These are phyloP conservation scores for Rhizopus delemar DNA, from an alignment of 371 early-diverging fungal species.

Conservation along the genomic window DNA sequence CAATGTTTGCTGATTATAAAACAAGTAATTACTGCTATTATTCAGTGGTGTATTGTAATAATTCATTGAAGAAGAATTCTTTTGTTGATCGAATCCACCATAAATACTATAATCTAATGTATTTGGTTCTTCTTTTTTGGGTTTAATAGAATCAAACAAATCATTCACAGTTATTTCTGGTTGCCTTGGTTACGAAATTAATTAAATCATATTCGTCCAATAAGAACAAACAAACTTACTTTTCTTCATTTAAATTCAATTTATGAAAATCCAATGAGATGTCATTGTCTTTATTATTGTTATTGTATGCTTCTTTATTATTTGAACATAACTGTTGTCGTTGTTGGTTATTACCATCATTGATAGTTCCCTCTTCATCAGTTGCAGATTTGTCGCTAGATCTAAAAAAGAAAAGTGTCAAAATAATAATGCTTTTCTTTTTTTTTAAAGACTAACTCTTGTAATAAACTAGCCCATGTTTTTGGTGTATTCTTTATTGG, in stretches of 20 bases:
- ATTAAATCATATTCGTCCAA: too few species aligned
- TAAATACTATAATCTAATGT: not conserved
- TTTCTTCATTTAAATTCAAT: not conserved
- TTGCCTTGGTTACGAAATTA: too few species aligned
- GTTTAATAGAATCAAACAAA: slow-evolving; percentile 21
- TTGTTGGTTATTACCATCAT: slow-evolving; percentile 21
- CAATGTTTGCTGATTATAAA: too few species aligned
- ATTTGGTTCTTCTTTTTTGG: not conserved
- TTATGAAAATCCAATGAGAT: not conserved
- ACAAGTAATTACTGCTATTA: too few species aligned
- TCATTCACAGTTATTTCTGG: not conserved
- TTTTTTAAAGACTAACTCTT: slow-evolving; percentile 44
- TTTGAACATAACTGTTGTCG: not conserved
- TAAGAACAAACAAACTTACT: too few species aligned
- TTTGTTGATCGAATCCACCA: not conserved
- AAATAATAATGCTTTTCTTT: not conserved
- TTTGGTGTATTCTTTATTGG: slow-evolving; percentile 13
- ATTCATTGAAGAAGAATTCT: too few species aligned
- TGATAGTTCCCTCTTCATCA: slow-evolving; percentile 39
- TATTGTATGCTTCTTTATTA: not conserved
- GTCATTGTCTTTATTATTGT: not conserved
- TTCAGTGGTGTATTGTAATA: too few species aligned
- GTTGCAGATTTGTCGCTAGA: too few species aligned
- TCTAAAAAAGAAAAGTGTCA: too few species aligned
- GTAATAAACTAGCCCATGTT: slow-evolving; percentile 76